These are phyloP conservation scores for Somion occarium DNA, from an alignment of 1,284 basidiomycete species.

Conservation along the genomic window DNA sequence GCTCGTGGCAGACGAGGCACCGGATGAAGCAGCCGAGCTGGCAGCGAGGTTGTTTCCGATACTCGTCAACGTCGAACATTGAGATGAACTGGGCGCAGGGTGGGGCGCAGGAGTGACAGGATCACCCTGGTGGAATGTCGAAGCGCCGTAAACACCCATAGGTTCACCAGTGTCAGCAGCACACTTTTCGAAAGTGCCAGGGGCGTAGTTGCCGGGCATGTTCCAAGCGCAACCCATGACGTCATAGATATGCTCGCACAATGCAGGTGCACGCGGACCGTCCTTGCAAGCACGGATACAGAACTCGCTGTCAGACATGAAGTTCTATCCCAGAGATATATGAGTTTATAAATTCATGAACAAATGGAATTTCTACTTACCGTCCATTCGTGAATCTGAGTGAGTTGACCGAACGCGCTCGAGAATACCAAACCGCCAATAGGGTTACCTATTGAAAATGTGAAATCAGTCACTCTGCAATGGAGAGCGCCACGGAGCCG, in stretches of 20 bases:
- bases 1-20: conserved; percentile 7
- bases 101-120: conserved; percentile 56
- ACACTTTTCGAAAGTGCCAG: conserved; percentile 59
- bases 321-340: conserved; percentile 35
- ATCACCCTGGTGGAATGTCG: conserved; percentile 64
- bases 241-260: conserved; percentile 70
- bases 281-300: conserved; percentile 73
- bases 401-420: conserved; percentile 55
- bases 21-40: conserved; percentile 7
- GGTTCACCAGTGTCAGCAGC: conserved; percentile 48
- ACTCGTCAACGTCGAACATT: conserved; percentile 40
- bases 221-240: conserved; percentile 64
- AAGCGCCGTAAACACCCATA: conserved; percentile 67
- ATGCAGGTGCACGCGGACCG: conserved; percentile 48
- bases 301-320: conserved; percentile 55
- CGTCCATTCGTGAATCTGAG: conserved; percentile 65
- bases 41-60: conserved; percentile 36
- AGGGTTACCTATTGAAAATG: conserved; percentile 45
- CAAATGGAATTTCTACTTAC: conserved; percentile 26
- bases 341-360: conserved; percentile 2
- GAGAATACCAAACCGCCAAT: conserved; percentile 72
- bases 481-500: too few species aligned
- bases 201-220: conserved; percentile 60
- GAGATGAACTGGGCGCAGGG: conserved; percentile 49
- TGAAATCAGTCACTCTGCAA: neutral